Evolutionary conservation across 1,284 basidiomycete genomes (phyloP), one percentile per base, ranked within the genome.

Genomic region (Exobasidium rhododendri): DNA sequence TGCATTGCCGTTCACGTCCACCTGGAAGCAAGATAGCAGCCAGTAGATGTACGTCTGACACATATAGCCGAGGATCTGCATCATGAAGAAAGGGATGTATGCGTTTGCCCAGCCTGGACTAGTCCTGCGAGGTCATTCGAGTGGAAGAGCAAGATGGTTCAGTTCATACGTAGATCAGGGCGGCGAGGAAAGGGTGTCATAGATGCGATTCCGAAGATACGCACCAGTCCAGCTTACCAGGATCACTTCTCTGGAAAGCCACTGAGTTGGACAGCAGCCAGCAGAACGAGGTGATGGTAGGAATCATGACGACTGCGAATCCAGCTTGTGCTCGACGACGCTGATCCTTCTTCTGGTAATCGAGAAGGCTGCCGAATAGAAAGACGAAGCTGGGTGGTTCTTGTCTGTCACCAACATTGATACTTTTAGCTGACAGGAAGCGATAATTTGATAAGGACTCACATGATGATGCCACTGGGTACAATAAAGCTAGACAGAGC

Each of bases 31-130:
- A 2, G 67, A 70, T 13, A 74, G 43, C 11, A 74, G 64, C 73
- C 73, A 74, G 58, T 71, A 74, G 59, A 69, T 66, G 55, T 66
- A 74, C 1, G 65, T 70, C 60, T 74, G 73, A 20, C 62, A 65
- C 11, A 71, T 43, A 11, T 66, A 68, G 17, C 73, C 73, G 29
- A 64, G 65, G 1, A 68, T 69, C 35, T 74, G 71, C 35, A 74
- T 61, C 52, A 74, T 67, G 55, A 67, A 74, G 61, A 68, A 74
- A 1, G 71, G 71, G 3, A 74, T 40, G 63, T 69, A 74, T 2
- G 71, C 53, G 17, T 35, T 45, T 26, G 72, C 54, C 35, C 67
- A 74, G 3, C 50, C 57, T 1, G 52, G 20, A 5, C 59, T 55
- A 31, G 56, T 62, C n/a, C n/a, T n/a, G n/a, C n/a, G n/a, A n/a